Evolutionary conservation across 495 filamentous ascomycete genomes (phyloP).

Genomic region (Penicillium salamii): DNA sequence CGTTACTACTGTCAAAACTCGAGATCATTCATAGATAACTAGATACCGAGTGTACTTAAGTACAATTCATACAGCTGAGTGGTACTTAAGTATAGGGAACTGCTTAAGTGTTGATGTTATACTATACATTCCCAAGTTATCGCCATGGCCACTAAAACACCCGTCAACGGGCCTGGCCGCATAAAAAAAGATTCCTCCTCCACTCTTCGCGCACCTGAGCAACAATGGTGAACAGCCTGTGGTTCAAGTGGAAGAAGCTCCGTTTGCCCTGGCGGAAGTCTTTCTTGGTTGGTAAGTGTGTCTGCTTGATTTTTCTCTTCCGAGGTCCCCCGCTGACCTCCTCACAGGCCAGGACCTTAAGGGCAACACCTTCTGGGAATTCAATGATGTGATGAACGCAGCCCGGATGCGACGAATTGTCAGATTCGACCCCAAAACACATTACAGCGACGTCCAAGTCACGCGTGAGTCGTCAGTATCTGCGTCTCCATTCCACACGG

Average conservation of each 20-base stretch:
- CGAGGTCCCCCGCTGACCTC: conserved; percentile 21
- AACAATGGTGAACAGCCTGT: conserved; percentile 50
- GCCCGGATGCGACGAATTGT: conserved; percentile 62
- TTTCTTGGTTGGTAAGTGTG: conserved; percentile 71
- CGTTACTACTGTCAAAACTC: too few species aligned
- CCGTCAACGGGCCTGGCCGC: conserved; percentile 6
- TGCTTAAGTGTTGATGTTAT: too few species aligned
- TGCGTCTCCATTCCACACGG: neutral
- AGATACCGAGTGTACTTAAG: too few species aligned
- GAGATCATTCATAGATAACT: too few species aligned
- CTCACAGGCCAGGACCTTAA: conserved; percentile 72
- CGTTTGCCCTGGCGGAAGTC: conserved; percentile 82
- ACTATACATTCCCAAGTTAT: too few species aligned
- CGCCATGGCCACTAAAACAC: too few species aligned
- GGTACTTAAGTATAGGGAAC: too few species aligned
- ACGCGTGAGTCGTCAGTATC: conserved; percentile 40
- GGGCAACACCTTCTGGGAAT: conserved; percentile 95
- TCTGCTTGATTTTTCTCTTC: conserved; percentile 1
- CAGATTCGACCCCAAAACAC: conserved; percentile 55
- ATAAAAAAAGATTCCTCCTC: neutral
- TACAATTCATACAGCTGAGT: too few species aligned
- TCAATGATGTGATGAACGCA: conserved; percentile 63
- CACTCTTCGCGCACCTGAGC: conserved; percentile 13
- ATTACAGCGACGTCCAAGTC: conserved; percentile 66
- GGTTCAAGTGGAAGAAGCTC: conserved; percentile 84